Conservation (phyloP, 371 early-diverging fungal genomes). For the Globomyces sp. region DNA sequence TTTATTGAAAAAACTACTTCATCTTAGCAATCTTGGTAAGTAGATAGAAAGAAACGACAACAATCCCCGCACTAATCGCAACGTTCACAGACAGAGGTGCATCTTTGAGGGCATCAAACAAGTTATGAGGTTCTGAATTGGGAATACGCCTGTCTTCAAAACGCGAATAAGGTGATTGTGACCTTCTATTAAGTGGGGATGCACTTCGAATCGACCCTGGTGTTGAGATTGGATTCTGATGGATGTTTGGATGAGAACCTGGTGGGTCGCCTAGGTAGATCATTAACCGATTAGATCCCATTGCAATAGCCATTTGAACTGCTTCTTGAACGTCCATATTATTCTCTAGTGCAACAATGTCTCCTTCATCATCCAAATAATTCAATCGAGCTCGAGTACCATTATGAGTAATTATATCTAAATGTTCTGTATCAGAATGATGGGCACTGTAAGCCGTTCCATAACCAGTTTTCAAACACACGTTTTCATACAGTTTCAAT, state of each 20-base stretch:
- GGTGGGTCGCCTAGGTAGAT: slow-evolving; percentile 60
- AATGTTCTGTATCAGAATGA: background rate
- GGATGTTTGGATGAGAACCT: slow-evolving; percentile 5
- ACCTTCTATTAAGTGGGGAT: background rate
- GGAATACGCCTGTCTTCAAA: slow-evolving; percentile 1
- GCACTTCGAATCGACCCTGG: slow-evolving; percentile 10
- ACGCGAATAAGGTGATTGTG: background rate
- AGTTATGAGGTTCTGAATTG: slow-evolving; percentile 4
- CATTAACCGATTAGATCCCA: slow-evolving; percentile 75
- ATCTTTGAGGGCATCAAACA: slow-evolving; percentile 39
- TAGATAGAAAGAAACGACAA: slow-evolving; percentile 27
- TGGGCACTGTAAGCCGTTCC: background rate
- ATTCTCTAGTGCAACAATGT: slow-evolving; percentile 74
- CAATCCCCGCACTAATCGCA: slow-evolving; percentile 43
- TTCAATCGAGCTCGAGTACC: slow-evolving; percentile 48
- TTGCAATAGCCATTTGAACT: slow-evolving; percentile 72
- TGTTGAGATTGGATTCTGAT: slow-evolving; percentile 41
- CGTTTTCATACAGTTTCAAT: slow-evolving; percentile 29
- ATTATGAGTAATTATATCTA: background rate
- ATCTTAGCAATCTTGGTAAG: slow-evolving; percentile 14
- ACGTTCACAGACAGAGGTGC: slow-evolving; percentile 49
- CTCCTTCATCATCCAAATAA: slow-evolving; percentile 88
- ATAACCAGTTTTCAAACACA: slow-evolving; percentile 27
- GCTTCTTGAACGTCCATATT: slow-evolving; percentile 82
- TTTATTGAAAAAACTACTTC: slow-evolving; percentile 5